phyloP scores from a whole-genome alignment of 2,329 filamentous ascomycete species.

The Stagonosporopsis chrysanthemi region DNA sequence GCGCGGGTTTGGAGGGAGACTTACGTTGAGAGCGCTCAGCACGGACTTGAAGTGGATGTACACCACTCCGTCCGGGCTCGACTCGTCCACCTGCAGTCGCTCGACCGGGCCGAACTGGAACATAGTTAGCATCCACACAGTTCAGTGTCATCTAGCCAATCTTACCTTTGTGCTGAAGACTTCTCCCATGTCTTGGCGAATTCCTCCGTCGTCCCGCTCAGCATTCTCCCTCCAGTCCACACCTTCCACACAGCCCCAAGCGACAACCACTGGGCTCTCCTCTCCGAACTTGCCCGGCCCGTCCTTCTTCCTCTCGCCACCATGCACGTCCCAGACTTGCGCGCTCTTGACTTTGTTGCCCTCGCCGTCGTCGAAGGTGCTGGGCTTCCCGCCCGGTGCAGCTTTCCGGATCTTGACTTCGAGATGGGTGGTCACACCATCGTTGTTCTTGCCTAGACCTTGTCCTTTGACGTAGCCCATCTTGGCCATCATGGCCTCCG shows the following conservation, averaged over 20 bases:
- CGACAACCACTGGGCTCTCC: slow-evolving; percentile 83
- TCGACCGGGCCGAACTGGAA: slow-evolving; percentile 81
- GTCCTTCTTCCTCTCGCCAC: slow-evolving; percentile 63
- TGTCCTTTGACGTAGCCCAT: slow-evolving; percentile 92
- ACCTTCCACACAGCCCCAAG: slow-evolving; percentile 85
- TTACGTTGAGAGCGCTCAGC: slow-evolving; percentile 82
- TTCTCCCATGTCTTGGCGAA: slow-evolving; percentile 95
- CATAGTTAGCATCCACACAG: slow-evolving; percentile 15
- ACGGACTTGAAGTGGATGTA: slow-evolving; percentile 93
- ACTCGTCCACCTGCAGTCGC: slow-evolving; percentile 73
- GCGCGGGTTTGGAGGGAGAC: slow-evolving; percentile 42
- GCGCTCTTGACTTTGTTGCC: slow-evolving; percentile 59
- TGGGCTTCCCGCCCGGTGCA: slow-evolving; percentile 22
- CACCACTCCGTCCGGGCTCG: slow-evolving; percentile 68
- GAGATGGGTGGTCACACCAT: slow-evolving; percentile 85
- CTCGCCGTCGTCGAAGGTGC: slow-evolving; percentile 37
- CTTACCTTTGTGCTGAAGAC: slow-evolving; percentile 82
- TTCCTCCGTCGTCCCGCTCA: slow-evolving; percentile 61
- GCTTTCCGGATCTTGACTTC: slow-evolving; percentile 62
- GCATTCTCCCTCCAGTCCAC: slow-evolving; percentile 84
- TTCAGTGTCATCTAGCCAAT: neutral
- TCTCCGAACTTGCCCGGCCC: slow-evolving; percentile 51
- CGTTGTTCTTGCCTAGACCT: slow-evolving; percentile 81
- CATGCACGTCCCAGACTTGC: slow-evolving; percentile 75
- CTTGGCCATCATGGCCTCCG: slow-evolving; percentile 86